phyloP scores from a whole-genome alignment of 2,329 filamentous ascomycete species.

The Pleurostoma richardsiae region DNA sequence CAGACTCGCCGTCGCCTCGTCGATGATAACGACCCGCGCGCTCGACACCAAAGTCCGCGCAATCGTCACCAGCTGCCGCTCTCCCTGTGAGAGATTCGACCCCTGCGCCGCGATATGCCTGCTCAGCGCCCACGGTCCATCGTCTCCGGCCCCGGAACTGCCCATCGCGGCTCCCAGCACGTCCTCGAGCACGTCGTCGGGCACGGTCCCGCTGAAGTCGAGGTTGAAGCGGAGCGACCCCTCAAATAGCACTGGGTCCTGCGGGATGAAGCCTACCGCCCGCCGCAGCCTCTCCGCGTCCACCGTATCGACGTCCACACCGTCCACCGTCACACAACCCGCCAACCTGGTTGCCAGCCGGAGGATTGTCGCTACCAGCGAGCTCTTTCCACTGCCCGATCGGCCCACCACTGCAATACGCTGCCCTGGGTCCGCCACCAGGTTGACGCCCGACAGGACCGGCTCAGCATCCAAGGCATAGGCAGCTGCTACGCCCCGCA shows the following conservation, averaged over 20 bases:
- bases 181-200: constrained; percentile 40
- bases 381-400: constrained; percentile 10
- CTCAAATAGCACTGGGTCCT: constrained; percentile 56
- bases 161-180: not conserved
- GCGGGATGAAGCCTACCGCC: constrained; percentile 54
- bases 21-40: constrained; percentile 67
- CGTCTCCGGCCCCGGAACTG: not conserved
- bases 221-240: constrained; percentile 54
- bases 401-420: constrained; percentile 1
- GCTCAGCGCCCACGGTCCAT: constrained; percentile 41
- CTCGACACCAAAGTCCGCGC: constrained; percentile 64
- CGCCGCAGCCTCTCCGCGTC: constrained; percentile 47
- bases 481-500: not conserved
- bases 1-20: constrained; percentile 67
- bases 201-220: constrained; percentile 53
- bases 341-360: constrained; percentile 35
- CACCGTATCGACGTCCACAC: constrained; percentile 38
- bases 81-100: constrained; percentile 66
- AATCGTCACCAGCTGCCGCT: constrained; percentile 67
- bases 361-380: constrained; percentile 32
- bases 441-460: not conserved
- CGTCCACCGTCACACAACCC: constrained; percentile 31
- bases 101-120: constrained; percentile 65
- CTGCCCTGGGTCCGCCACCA: not conserved
- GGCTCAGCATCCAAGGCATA: not conserved